Conservation (phyloP, 768 basidiomycete species). For the Grammothele lineata region DNA sequence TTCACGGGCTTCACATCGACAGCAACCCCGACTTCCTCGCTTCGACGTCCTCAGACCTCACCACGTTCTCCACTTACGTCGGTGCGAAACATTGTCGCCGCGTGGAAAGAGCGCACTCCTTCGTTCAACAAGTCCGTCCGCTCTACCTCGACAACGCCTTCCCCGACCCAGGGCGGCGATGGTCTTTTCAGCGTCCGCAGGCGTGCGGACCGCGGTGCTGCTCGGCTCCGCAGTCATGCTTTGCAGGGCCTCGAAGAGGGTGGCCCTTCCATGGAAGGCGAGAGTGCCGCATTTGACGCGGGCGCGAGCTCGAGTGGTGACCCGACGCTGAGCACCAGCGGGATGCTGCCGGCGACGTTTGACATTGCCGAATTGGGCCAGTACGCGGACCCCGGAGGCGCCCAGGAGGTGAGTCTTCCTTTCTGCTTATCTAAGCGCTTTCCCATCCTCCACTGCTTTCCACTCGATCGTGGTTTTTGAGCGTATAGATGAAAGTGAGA, state of each 20-base stretch:
- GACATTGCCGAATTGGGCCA: conserved; percentile 44
- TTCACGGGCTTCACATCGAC: conserved; percentile 28
- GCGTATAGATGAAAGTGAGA: too few species aligned
- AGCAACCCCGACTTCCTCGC: conserved; percentile 42
- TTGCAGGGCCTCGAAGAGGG: conserved; percentile 12
- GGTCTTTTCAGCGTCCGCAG: conserved; percentile 52
- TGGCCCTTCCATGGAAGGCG: too few species aligned
- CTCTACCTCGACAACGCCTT: conserved; percentile 15
- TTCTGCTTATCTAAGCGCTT: not conserved
- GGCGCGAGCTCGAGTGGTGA: conserved; percentile 29
- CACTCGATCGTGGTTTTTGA: conserved; percentile 7
- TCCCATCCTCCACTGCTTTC: not conserved
- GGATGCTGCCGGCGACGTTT: conserved; percentile 40
- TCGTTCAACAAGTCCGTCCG: conserved; percentile 27
- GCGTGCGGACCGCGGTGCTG: conserved; percentile 34
- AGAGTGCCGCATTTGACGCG: conserved; percentile 3
- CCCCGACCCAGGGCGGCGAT: conserved; percentile 26
- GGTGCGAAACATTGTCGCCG: conserved; percentile 69
- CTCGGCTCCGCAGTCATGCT: conserved; percentile 18
- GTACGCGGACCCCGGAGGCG: conserved; percentile 33
- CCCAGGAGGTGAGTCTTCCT: conserved; percentile 38
- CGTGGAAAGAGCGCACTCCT: conserved; percentile 77
- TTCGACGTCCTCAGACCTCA: conserved; percentile 58
- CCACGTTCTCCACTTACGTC: conserved; percentile 70
- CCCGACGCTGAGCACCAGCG: conserved; percentile 26